Base-by-base conservation (phyloP, 2,329 filamentous ascomycete species). In the Didymella glomerata region DNA sequence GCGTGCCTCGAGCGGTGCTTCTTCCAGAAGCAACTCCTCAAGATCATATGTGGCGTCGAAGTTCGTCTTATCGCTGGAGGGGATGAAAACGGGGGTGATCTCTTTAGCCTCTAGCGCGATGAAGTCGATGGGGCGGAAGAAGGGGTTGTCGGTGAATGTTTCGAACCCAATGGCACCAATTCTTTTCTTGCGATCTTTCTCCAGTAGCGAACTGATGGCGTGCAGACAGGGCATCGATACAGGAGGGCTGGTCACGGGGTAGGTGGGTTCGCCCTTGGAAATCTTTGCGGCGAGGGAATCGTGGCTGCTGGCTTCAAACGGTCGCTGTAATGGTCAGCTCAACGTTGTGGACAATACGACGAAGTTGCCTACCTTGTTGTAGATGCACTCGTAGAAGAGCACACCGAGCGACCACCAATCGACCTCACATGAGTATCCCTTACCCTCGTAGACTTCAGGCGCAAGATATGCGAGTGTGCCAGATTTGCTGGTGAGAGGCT, bases 351-450 rank as follows among this genome's bases (percentile, higher is more conserved):
- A 4, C 2, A 1, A 2, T 3, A 4, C 6, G 9, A 7, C 3
- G 9, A 16, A 14, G 1, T 16, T 10, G 42, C 83, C 51, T 79
- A 93, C 92, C 89, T 96, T 98, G 81, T 96, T 97, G 81, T 98
- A 99, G 66, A 99, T 97, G 84, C 95, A 98, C 78, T 99, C 95
- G 78, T 97, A 99, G 77, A 98, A 98, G n/a, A 96, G 85, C 45
- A 99, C 95, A 48, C 95, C 95, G 22, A 99, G 80, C 6, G 95
- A 98, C 95, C 95, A 99, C 95, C 95, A 99, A 76, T 99, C 95
- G 41, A 95, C 93, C 68, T 95, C 91, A 46, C 88, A 88, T 60
- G 91, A 89, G 74, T 99, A 99, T 38, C 95, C 95, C 62, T 88
- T 89, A 48, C 94, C 94, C 65, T 89, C 86, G 72, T 98, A 99